phyloP scores from a whole-genome alignment of 2,329 filamentous ascomycete genomes.

The Aspergillus proliferans region DNA sequence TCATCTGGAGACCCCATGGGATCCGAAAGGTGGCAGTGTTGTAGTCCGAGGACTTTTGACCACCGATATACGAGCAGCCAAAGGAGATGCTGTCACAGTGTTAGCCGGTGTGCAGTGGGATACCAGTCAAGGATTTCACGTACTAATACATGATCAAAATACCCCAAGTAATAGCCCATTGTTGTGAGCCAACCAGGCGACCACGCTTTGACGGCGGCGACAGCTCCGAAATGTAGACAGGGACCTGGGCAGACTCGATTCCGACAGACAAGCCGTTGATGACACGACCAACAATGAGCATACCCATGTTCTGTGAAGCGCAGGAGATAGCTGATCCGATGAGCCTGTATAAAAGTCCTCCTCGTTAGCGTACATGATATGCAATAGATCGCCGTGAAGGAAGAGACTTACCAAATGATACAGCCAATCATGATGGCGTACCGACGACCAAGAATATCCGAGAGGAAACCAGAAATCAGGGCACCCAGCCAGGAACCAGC shows the following conservation, averaged over 20 bases:
- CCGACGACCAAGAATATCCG: conserved; percentile 51
- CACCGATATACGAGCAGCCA: conserved; percentile 57
- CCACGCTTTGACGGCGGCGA: conserved; percentile 51
- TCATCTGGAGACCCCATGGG: conserved; percentile 59
- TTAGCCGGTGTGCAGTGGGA: neutral
- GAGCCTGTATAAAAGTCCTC: conserved; percentile 26
- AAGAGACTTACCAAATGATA: conserved; percentile 38
- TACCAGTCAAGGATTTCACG: conserved; percentile 1
- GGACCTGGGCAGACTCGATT: conserved; percentile 64
- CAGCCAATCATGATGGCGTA: conserved; percentile 46
- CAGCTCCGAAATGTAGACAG: conserved; percentile 65
- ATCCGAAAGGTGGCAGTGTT: conserved; percentile 53
- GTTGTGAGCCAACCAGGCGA: conserved; percentile 64
- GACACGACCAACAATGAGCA: conserved; percentile 63
- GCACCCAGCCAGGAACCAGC: conserved; percentile 63
- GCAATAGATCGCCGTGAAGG: conserved; percentile 52
- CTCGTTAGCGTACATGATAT: conserved; percentile 39
- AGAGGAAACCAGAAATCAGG: conserved; percentile 49
- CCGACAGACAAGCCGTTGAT: conserved; percentile 68
- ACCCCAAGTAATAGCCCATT: conserved; percentile 69
- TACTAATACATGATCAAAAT: conserved; percentile 65
- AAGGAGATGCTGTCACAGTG: conserved; percentile 42
- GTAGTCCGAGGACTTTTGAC: conserved; percentile 23
- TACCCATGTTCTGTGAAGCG: conserved; percentile 57
- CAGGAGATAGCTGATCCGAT: conserved; percentile 53